Evolutionary conservation across 495 filamentous ascomycete species (phyloP), one percentile per base, ranked within the genome.

Genomic region (Penicillium tannophilum): DNA sequence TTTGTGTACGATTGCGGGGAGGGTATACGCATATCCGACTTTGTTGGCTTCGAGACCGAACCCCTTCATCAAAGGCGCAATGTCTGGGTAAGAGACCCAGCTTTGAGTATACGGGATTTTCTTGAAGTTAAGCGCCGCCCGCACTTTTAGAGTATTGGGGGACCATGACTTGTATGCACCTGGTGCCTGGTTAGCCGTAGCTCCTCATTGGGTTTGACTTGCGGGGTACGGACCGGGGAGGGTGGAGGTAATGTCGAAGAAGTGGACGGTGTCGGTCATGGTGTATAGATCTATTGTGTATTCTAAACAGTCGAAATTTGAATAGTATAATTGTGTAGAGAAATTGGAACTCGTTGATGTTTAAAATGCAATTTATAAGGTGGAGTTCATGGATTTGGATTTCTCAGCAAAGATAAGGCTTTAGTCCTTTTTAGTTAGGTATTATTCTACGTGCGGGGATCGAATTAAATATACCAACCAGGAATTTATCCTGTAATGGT

Each of bases 61-160:
- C 16, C 54, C 39, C 24, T 63, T 62, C 16, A 71, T 65, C 3
- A 78, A 52, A 12, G 73, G 70, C 3, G 65, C 70, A 30, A 78
- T 76, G 45, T 77, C 76, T 3, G 74, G 74, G 60, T 77, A 77
- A 31, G 76, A 76, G 35, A 76, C 65, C 61, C 64, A 78, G 55
- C 67, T 71, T 56, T 78, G 69, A 11, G 74, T 77, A 58, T 76
- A 77, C 11, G 69, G 72, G 52, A 76, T 73, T 1, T 63, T 59
- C 50, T 78, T 78, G 68, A 70, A 76, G 63, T 78, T 78, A 11
- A 77, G 62, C 11, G 70, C 65, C 17, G 69, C 50, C n/a, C 76
- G 69, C 14, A 70, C 72, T 56, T 72, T 73, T 30, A 74, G 59
- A 17, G 76, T 77, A 53, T 76, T 77, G 1, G 69, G 67, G 24